These are phyloP conservation scores for Herpomyces periplanetae DNA, from an alignment of 2,329 filamentous ascomycete genomes.

Conservation along the genomic window DNA sequence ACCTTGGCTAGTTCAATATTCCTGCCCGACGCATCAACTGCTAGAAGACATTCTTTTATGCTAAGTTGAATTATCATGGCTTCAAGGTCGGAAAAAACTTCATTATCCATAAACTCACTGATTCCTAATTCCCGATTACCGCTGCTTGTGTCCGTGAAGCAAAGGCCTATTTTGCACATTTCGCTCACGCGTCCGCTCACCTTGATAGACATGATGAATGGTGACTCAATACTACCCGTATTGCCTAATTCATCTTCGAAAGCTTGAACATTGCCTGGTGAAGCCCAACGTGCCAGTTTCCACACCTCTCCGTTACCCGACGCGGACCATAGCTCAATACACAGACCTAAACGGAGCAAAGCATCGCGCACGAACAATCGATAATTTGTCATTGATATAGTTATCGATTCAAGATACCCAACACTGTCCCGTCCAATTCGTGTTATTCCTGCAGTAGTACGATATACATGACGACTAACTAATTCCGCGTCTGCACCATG, in stretches of 20 bases:
- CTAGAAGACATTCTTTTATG: slow-evolving; percentile 68
- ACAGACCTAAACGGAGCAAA: slow-evolving; percentile 57
- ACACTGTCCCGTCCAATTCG: slow-evolving; percentile 51
- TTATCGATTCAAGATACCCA: slow-evolving; percentile 62
- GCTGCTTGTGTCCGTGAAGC: slow-evolving; percentile 87
- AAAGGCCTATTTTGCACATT: slow-evolving; percentile 55
- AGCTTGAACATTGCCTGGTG: slow-evolving; percentile 78
- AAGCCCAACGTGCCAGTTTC: slow-evolving; percentile 29
- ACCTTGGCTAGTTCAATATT: slow-evolving; percentile 64
- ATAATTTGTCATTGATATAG: slow-evolving; percentile 76
- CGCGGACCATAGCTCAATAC: slow-evolving; percentile 60
- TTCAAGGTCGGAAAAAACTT: slow-evolving; percentile 91
- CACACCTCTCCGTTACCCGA: slow-evolving; percentile 50
- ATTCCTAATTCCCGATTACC: slow-evolving; percentile 81
- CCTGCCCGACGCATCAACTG: slow-evolving; percentile 29
- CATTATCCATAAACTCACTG: slow-evolving; percentile 94
- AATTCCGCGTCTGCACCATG: slow-evolving; percentile 51
- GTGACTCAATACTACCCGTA: slow-evolving; percentile 48
- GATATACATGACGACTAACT: slow-evolving; percentile 27
- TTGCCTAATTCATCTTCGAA: slow-evolving; percentile 79
- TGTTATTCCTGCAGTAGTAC: slow-evolving; percentile 60
- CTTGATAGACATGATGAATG: slow-evolving; percentile 81
- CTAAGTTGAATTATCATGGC: slow-evolving; percentile 80
- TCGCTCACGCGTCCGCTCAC: slow-evolving; percentile 56
- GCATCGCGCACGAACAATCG: slow-evolving; percentile 80